Evolutionary conservation across 2,329 filamentous ascomycete species (phyloP).

Genomic region (Aureobasidium musti): DNA sequence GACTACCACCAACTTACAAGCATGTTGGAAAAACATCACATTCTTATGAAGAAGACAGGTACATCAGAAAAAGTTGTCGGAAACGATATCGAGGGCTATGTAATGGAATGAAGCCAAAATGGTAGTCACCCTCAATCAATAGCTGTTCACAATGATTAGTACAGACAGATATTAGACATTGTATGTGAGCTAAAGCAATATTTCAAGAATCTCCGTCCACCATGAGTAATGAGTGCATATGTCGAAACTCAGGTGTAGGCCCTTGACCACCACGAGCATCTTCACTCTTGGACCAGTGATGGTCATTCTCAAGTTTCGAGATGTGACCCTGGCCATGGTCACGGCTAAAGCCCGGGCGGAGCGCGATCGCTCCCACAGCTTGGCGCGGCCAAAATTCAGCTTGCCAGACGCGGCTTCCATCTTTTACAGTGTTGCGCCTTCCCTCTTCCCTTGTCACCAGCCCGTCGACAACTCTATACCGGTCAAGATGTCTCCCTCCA

Average conservation of each 20-base stretch:
- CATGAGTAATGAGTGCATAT: background rate
- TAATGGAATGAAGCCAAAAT: no score
- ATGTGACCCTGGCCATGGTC: background rate
- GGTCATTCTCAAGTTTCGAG: background rate
- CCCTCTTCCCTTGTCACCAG: constrained; percentile 31
- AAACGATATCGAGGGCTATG: no score
- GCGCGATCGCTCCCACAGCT: background rate
- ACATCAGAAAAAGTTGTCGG: background rate
- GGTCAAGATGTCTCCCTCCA: constrained; percentile 88
- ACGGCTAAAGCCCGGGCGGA: background rate
- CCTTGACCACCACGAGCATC: background rate
- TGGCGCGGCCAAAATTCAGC: constrained; percentile 13
- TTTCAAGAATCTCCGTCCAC: background rate
- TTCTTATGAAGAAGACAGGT: background rate
- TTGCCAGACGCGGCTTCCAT: constrained; percentile 5
- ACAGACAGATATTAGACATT: background rate
- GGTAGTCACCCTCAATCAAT: no score
- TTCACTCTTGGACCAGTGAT: background rate
- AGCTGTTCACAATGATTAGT: no score
- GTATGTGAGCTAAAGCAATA: background rate
- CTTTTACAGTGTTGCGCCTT: constrained; percentile 15
- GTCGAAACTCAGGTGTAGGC: background rate
- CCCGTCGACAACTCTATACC: constrained; percentile 30
- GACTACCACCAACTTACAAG: background rate
- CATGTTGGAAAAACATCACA: background rate